Base-by-base conservation (phyloP, 306 rosid species). In the Sphenostylis stenocarpa region DNA sequence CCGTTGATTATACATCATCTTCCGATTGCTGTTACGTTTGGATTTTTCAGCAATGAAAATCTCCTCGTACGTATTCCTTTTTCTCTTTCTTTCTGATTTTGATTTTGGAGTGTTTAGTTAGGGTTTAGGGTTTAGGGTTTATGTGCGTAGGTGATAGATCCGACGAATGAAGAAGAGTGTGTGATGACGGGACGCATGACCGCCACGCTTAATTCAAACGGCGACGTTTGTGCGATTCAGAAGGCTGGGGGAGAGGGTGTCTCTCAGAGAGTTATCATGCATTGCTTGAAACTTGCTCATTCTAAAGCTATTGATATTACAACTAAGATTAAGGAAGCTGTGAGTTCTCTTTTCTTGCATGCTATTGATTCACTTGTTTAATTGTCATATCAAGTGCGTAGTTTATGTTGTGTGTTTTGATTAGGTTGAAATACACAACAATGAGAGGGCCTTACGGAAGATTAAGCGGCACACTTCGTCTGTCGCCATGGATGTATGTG, bases 101-200 rank as follows among this genome's bases (percentile, higher is more conserved):
- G 45, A 10, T 62, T 33, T 60, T 58, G 31, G 65, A 6, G 43
- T 31, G 15, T n/a, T 48, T 52, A 20, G 14, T 20, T 15, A 29
- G 67, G 67, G 67, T 60, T 60, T 20, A 52, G 21, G 58, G 28
- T 60, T 60, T 20, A 52, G 21, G 58, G 28, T 52, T 52, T 57
- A 26, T 62, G 45, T 71, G 39, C 38, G 61, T 75, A 94, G 98
- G 91, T 90, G 76, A 83, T 94, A 79, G 98, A 94, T 86, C 97
- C 98, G 16, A 94, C 96, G 57, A 83, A 92, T 84, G 82, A 74
- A 29, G 98, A 94, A 85, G 96, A 94, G 86, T 86, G 92, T 77
- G 88, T 94, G 63, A 92, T 92, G 95, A 92, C 93, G 14, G 97
- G 96, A 31, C 87, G 96, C 69, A 90, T 94, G 98, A 94, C 98